phyloP scores from a whole-genome alignment of 495 filamentous ascomycete genomes.

The Astrothelium macrocarpum region DNA sequence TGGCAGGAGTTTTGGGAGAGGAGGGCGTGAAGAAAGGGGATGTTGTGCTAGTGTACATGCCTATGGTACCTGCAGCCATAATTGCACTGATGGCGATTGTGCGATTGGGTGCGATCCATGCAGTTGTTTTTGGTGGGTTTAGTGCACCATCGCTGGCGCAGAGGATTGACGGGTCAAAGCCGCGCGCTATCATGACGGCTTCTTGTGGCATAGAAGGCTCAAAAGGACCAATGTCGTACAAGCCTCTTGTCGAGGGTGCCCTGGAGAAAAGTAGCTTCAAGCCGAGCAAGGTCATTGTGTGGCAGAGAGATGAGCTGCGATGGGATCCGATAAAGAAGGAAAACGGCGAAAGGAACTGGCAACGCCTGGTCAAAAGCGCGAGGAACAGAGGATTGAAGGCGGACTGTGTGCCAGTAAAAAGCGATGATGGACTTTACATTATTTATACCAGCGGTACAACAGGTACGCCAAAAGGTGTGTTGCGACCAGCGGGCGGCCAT shows the following conservation, averaged over 20 bases:
- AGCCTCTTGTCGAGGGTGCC: conserved; percentile 49
- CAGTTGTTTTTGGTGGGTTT: conserved; percentile 90
- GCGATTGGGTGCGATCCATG: conserved; percentile 79
- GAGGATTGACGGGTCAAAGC: conserved; percentile 72
- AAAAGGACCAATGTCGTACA: conserved; percentile 65
- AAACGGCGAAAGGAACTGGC: conserved; percentile 68
- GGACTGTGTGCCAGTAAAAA: conserved; percentile 63
- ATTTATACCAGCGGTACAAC: conserved; percentile 87
- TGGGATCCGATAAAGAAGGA: conserved; percentile 59
- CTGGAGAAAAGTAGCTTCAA: conserved; percentile 29
- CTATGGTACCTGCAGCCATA: conserved; percentile 85
- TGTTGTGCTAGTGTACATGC: conserved; percentile 94
- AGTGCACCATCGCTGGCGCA: conserved; percentile 73
- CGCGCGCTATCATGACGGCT: conserved; percentile 70
- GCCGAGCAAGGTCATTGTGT: conserved; percentile 53
- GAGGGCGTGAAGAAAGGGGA: conserved; percentile 79
- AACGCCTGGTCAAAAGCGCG: conserved; percentile 59
- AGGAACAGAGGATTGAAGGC: conserved; percentile 53
- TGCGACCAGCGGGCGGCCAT: conserved; percentile 76
- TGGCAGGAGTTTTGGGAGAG: conserved; percentile 74
- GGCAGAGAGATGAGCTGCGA: conserved; percentile 65
- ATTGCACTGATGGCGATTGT: conserved; percentile 74
- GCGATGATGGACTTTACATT: conserved; percentile 73
- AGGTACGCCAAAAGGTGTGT: conserved; percentile 78
- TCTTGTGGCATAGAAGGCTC: conserved; percentile 86